phyloP scores from a whole-genome alignment of 805 yeast species.

The Cyberlindnera japonica region DNA sequence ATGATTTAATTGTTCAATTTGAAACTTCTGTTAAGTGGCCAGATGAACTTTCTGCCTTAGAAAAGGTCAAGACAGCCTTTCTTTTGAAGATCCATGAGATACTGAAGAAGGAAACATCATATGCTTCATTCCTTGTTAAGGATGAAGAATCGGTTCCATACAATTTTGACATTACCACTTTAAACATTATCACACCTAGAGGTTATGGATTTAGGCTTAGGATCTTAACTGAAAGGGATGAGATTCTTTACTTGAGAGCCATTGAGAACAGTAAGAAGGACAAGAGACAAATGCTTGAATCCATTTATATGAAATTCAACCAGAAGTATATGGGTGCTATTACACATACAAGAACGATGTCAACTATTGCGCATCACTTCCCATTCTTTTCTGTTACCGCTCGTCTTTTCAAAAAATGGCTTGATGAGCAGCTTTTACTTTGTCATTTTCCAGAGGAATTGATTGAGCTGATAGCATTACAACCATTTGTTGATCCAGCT shows the following conservation, averaged over 20 bases:
- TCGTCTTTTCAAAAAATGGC: constrained; percentile 84
- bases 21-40: constrained; percentile 96
- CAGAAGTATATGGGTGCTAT: constrained; percentile 61
- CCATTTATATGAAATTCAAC: constrained; percentile 59
- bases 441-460: constrained; percentile 74
- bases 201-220: constrained; percentile 84
- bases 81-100: constrained; percentile 63
- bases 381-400: constrained; percentile 76
- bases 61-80: constrained; percentile 88
- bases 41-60: constrained; percentile 78
- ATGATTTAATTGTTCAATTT: constrained; percentile 78
- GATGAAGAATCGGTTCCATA: constrained; percentile 65
- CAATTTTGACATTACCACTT: constrained; percentile 51
- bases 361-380: constrained; percentile 64
- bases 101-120: constrained; percentile 43
- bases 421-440: constrained; percentile 73
- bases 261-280: constrained; percentile 62
- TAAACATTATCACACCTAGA: constrained; percentile 76
- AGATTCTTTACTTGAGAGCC: constrained; percentile 65
- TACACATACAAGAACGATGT: constrained; percentile 78
- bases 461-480: constrained; percentile 75
- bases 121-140: constrained; percentile 56
- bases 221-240: constrained; percentile 82
- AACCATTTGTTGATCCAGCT: constrained; percentile 81
- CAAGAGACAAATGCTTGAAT: constrained; percentile 53